Evolutionary conservation across 768 basidiomycete species (phyloP), one percentile per base, ranked within the genome.

Genomic region (Sporobolomyces pararoseus): DNA sequence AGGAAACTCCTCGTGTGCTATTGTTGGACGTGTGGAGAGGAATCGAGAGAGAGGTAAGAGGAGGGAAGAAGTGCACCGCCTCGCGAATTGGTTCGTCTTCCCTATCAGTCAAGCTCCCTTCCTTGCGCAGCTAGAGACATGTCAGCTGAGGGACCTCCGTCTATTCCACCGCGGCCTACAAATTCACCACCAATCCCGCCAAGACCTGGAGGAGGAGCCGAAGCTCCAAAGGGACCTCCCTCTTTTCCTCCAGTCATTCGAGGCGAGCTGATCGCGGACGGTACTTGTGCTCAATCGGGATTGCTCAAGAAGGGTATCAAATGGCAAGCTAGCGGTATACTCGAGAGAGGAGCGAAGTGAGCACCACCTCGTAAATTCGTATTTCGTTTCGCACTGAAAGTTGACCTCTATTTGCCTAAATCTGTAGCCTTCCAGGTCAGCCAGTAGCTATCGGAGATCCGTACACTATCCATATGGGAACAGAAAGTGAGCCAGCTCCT

Each of bases 301-400:
- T 58, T 70, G 21, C 64, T 70, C 14, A 37, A 0, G 27, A 31
- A 34, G 27, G 69, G 69, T 4, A 25, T 70, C 51, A 70, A 70
- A 34, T 70, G 69, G 69, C 69, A 70, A 47, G 63, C 69, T 27
- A 62, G 59, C 16, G 63, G 63, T 0, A 31, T 55, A 13, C 46
- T 70, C 16, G 69, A 70, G 37, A 50, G 57, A 4, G 69, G 63
- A 0, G 5, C 35, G 14, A 70, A 70, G 69, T 70, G 37, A 44
- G 69, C 16, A 21, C 2, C 1, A 16, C 14, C 21, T 35, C 49
- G 39, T 9, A 42, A 17, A 42, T 17, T 42, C 10, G 39, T 9
- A 17, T 23, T 7, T 5, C 6, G 5, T 32, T 12, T 31, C 44
- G 64, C 19, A 6, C 12, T 53, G 27, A 54, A 23, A 1, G 13